These are phyloP conservation scores for Trichoderma sp. DNA, from an alignment of 2,329 filamentous ascomycete genomes.

Conservation along the genomic window DNA sequence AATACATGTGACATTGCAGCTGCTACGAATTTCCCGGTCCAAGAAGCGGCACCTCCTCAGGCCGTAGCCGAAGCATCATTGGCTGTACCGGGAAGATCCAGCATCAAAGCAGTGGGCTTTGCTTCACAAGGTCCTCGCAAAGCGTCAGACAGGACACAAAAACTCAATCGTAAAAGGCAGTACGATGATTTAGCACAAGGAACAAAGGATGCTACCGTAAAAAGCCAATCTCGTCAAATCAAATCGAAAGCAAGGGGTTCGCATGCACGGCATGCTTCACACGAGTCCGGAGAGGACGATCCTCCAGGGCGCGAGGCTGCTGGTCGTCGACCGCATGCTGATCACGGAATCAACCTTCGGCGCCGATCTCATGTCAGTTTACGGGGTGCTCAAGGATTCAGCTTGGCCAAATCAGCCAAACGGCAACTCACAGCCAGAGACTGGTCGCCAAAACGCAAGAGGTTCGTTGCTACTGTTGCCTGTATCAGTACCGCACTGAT, in stretches of 20 bases:
- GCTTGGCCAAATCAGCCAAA: slow-evolving; percentile 55
- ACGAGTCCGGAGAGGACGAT: slow-evolving; percentile 30
- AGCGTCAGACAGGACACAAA: not conserved
- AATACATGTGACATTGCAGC: slow-evolving; percentile 11
- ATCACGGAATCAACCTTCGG: slow-evolving; percentile 48
- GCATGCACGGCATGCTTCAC: slow-evolving; percentile 20
- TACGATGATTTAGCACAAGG: slow-evolving; percentile 21
- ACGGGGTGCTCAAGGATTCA: slow-evolving; percentile 52
- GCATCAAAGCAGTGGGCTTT: slow-evolving; percentile 15
- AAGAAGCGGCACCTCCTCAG: not conserved
- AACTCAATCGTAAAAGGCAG: slow-evolving; percentile 8
- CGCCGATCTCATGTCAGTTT: slow-evolving; percentile 58
- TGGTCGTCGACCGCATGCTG: slow-evolving; percentile 32
- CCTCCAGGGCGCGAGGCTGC: slow-evolving; percentile 33
- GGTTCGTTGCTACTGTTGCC: slow-evolving; percentile 67
- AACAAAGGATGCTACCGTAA: not conserved
- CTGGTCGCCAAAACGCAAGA: slow-evolving; percentile 68
- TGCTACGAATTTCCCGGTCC: slow-evolving; percentile 10
- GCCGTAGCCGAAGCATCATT: slow-evolving; percentile 8
- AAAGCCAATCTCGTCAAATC: slow-evolving; percentile 26
- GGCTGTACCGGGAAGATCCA: slow-evolving; percentile 27
- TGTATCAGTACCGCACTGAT: slow-evolving; percentile 73
- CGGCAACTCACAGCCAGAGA: slow-evolving; percentile 70
- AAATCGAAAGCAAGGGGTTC: not conserved
- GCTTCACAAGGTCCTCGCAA: not conserved